Base-by-base conservation (phyloP, 1,284 basidiomycete genomes). In the Trametes versicolor region DNA sequence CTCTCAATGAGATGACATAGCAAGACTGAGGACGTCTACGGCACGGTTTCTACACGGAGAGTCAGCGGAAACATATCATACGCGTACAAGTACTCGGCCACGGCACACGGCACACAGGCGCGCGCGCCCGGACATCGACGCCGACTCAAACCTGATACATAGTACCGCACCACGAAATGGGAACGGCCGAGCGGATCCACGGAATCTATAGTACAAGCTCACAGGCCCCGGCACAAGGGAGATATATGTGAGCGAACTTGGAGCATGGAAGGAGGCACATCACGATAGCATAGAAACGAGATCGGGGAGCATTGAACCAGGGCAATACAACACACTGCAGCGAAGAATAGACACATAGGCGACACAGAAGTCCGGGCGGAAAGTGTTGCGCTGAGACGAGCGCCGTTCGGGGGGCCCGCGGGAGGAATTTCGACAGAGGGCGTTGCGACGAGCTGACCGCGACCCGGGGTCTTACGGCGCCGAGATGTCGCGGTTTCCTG, bases 271-370 rank as follows among this genome's bases (percentile, higher is more conserved):
- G 21, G 23, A 8, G 21, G n/a, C 60, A 62, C 37, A 62, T 62
- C 58, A 56, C 52, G 60, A 62, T 56, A 62, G 60, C 60, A 62
- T 50, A 48, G 45, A 36, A 45, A 55, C 53, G 47, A 45, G n/a
- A 61, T 49, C 55, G 45, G 34, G 37, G 19, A 41, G 29, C 36
- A 19, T 21, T 15, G 17, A 23, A 9, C 39, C 7, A 12, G 23
- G 29, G 32, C 45, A 48, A 21, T 57, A 48, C 43, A 57, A 48
- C 43, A 48, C 21, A 21, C 55, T 45, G 54, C 47, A 12, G 57
- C 5, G 48, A 27, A 19, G 48, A 39, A 58, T n/a, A n/a, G 23
- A 27, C 21, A 37, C 27, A 53, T 29, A 47, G 15, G 25, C 7
- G 45, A 48, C 45, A 25, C 23, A 27, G 23, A 49, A 29, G 25